Base-by-base conservation (phyloP, 192 early-diverging fungal genomes). In the Coemansia sp. region DNA sequence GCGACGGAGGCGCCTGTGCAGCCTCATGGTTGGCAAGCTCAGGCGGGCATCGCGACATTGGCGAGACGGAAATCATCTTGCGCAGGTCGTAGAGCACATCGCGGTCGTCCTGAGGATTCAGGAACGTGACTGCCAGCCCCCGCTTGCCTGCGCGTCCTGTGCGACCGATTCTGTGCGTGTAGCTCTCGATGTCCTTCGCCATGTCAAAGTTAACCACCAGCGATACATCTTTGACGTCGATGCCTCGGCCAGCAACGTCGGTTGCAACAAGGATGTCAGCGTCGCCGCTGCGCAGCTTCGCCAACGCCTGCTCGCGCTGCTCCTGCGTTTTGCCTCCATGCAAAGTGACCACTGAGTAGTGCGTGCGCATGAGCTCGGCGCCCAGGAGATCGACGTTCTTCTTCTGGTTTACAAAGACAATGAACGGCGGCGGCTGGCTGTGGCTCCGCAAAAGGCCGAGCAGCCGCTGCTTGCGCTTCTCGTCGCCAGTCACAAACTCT, bases 391-490 rank as follows among this genome's bases (percentile, higher is more conserved):
- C 98, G 44, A 89, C 92, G 33, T 87, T 91, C 74, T 92, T 93
- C 88, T 98, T 98, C 69, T 95, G 93, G 76, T 98, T 99, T 76
- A 97, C 96, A 86, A 99, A 99, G 33, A 99, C 91, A 45, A 99
- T 99, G 39, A 97, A 92, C 6, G 96, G 95, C 59, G 94, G 88
- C 4, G 38, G 9, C 18, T 52, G 21, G 39, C 83, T 83, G 72
- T 87, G 96, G 34, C 88, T 75, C 43, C 80, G 77, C 55, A 99
- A 75, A 16, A 98, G 62, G 46, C 92, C 92, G 38, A 95, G 69
- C 23, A 99, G 75, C 35, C 96, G 85, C 61, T 83, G 85, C 83
- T 87, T 86, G 78, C 73, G 78, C 62, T 62, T 66, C 86, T 95
- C 89, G 90, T 99, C 87, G 67, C 87, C 87, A 64, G 93, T 90